A percentile compares a stretch with the other conserved stretches of the same genome.
phyloP scores from a whole-genome alignment of 345 rosid genomes.

The Bruguiera parviflora region DNA sequence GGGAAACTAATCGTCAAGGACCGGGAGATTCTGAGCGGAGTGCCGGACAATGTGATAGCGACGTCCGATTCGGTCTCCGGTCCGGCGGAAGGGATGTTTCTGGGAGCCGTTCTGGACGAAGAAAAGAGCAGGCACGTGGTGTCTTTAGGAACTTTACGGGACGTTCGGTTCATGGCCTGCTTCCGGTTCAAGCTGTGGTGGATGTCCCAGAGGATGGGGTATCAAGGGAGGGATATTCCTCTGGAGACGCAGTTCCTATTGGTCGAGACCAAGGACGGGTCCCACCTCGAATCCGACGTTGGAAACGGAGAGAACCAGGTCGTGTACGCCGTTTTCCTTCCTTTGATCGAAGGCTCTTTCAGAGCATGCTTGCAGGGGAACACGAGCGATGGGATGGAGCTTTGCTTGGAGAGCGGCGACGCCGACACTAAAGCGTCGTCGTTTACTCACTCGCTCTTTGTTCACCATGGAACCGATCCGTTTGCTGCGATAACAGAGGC shows the following conservation, averaged over 20 bases:
- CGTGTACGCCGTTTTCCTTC: constrained; percentile 81
- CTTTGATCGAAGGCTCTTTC: constrained; percentile 77
- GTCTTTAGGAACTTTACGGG: constrained; percentile 56
- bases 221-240: constrained; percentile 66
- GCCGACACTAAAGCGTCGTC: constrained; percentile 54
- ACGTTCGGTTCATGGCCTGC: constrained; percentile 85
- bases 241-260: constrained; percentile 83
- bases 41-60: constrained; percentile 69
- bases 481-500: constrained; percentile 71
- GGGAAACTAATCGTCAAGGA: constrained; percentile 59
- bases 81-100: constrained; percentile 67
- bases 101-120: constrained; percentile 64
- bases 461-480: constrained; percentile 83
- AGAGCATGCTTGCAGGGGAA: constrained; percentile 79
- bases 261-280: constrained; percentile 67
- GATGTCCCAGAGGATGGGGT: constrained; percentile 98
- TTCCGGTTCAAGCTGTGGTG: constrained; percentile 96
- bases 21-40: constrained; percentile 55
- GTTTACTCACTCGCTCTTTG: constrained; percentile 57
- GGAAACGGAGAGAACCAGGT: constrained; percentile 56
- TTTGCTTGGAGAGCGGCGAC: constrained; percentile 95
- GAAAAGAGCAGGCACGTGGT: constrained; percentile 64
- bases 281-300: constrained; percentile 60
- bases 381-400: constrained; percentile 61
- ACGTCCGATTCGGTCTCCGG: constrained; percentile 62